Base-by-base conservation (phyloP, 164 flowering plant genomes). In the Chimonanthus salicifolius region DNA sequence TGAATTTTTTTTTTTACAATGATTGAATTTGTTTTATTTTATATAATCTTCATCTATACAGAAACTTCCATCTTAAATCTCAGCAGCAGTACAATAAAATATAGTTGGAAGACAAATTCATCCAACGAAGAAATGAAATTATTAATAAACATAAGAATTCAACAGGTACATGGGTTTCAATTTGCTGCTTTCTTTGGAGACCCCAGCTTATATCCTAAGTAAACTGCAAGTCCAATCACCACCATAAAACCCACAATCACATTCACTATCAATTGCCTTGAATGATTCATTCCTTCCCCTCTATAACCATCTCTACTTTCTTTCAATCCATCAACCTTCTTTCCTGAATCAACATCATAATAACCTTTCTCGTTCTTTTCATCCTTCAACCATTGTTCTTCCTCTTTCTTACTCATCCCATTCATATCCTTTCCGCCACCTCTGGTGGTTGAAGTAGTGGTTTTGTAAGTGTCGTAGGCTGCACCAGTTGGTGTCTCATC, bases 201-300 rank as follows among this genome's bases (percentile, higher is more conserved):
- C 4, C 7, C 45, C 43, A 70, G 11, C 64, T 70, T 70, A 13
- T 60, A 16, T 44, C 50, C 7, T 13, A 71, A 4, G n/a, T 71
- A 71, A 11, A 71, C 6, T 50, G 50, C 66, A 45, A 71, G 49
- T 18, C 15, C 73, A 15, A 71, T 3, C 49, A 71, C 51, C 7
- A 71, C 73, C 73, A 47, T 4, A n/a, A 63, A 4, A 21, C 64
- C 73, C 49, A 71, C 54, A 47, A 47, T 66, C 16, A 51, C 63
- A 46, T 60, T 71, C 65, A 58, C 33, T 13, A 47, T 51, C 13
- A 46, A 7, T 51, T 71, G 49, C 50, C 48, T 71, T n/a, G 50
- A 21, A 47, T 43, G 15, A 45, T 65, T 48, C 20, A 9, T 4
- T 2, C 68, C 8, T 16, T 13, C 16, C 15, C 68, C 15, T 20